Base-by-base conservation (phyloP, 192 early-diverging fungal genomes). In the Backusella liffmaniae region DNA sequence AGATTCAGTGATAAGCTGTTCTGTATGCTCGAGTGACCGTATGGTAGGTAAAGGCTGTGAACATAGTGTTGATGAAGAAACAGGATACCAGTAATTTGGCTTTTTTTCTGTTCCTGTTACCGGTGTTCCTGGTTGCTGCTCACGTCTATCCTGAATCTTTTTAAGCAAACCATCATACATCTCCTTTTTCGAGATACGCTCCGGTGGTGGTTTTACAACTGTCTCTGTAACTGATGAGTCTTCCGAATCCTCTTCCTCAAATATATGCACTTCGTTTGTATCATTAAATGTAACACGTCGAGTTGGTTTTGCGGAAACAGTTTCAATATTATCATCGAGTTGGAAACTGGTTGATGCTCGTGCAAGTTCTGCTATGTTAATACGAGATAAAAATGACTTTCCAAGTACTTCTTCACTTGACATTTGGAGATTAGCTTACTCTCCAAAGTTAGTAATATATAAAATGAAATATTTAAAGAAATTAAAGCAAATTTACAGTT, bases 311-410 rank as follows among this genome's bases (percentile, higher is more conserved):
- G 21, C 21, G 26, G 56, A n/a, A 62, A 62, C 26, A 2, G 23
- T 12, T 62, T 62, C 56, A 29, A 62, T 62, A 13, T 29, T 62
- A 13, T 62, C 23, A 62, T 62, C 56, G 8, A 62, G 56, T 29
- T 62, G 56, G 23, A 62, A 62, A 62, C 56, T 62, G 8, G 56
- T 62, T 62, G 56, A 62, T 23, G 56, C 56, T 62, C 56, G 56
- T 62, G 56, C 23, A 10, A 62, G 56, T 62, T 62, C 56, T 62
- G 56, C 56, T 62, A 62, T 62, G 56, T 62, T 62, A 29, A 62
- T 62, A 29, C 56, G 56, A 62, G 56, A 62, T 62, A 62, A 62
- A 62, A 62, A 62, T 1, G 56, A 29, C 26, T 62, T 62, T 62
- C 56, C 56, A 62, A 62, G 21, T 13, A 62, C 56, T 29, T 62